These are phyloP conservation scores for Penicillium goetzii DNA, from an alignment of 495 filamentous ascomycete genomes.

Conservation along the genomic window DNA sequence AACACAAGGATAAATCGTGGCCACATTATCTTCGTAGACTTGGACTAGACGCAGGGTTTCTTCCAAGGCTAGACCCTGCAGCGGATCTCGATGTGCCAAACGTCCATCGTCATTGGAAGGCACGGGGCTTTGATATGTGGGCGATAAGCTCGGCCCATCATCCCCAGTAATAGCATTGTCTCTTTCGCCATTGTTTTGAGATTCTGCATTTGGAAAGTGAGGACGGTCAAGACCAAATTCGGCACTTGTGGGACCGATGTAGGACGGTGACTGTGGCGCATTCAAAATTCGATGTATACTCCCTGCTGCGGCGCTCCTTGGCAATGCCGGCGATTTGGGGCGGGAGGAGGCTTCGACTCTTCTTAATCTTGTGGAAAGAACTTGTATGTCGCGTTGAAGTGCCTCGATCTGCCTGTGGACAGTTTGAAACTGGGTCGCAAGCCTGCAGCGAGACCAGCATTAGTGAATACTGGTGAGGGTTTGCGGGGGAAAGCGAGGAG, in stretches of 20 bases:
- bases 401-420: constrained; percentile 38
- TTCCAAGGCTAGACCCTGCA: constrained; percentile 44
- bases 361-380: constrained; percentile 38
- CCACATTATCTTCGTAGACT: constrained; percentile 78
- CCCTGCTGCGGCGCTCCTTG: neutral
- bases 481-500: neutral
- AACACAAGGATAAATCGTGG: constrained; percentile 81
- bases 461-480: neutral
- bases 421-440: constrained; percentile 25
- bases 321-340: constrained; percentile 6
- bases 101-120: constrained; percentile 20
- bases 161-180: constrained; percentile 1
- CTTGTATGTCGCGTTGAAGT: constrained; percentile 38
- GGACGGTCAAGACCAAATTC: constrained; percentile 42
- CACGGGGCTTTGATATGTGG: constrained; percentile 27
- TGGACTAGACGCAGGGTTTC: constrained; percentile 72
- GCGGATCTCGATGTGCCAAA: constrained; percentile 22
- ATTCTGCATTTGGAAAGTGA: neutral
- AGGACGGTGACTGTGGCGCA: constrained; percentile 41
- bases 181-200: neutral
- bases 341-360: constrained; percentile 32
- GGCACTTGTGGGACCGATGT: constrained; percentile 47
- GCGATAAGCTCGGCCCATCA: constrained; percentile 28
- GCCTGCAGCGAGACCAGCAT: constrained; percentile 16
- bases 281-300: constrained; percentile 41